Base-by-base conservation (phyloP, 2,329 filamentous ascomycete genomes). In the Monilinia polystroma region DNA sequence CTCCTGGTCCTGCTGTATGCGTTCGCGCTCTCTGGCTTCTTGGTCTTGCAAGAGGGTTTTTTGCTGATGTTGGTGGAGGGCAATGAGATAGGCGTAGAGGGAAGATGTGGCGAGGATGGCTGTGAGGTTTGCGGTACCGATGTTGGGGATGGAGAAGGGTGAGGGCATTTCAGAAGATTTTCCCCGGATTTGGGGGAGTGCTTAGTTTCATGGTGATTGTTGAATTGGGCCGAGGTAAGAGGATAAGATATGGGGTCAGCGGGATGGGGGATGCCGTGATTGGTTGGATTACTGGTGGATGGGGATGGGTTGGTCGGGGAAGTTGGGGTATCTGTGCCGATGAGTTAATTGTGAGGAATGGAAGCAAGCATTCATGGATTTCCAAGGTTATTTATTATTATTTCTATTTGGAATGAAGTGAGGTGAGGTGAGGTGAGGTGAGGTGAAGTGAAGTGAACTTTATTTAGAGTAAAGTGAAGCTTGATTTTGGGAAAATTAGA, bases 221-320 rank as follows among this genome's bases (percentile, higher is more conserved):
- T 45, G 10, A 16, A n/a, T 63, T 63, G 35, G 32, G 43, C 60
- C 60, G 60, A 63, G 60, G 60, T 63, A 29, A 38, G 14, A 41
- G 45, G 45, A 26, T 60, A 18, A 51, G 58, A 38, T 54, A 63
- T 29, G 47, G 60, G 47, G 52, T 67, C 66, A 67, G 59, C 66
- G 29, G 18, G 60, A 58, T 55, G 38, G 14, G 5, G 51, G n/a
- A 26, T 7, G 60, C 59, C 53, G 45, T 64, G 41, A 67, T 67
- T 67, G 66, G 66, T 54, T 58, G 26, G 26, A 10, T 43, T 10
- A 43, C 11, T 41, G 38, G 41, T 66, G 65, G 58, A 41, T 54
- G 35, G 20, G 14, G 23, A 23, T 23, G 23, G 23, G 23, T 23
- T 52, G 32, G 3, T 49, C 58, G 58, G 58, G 14, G 6, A 14